These are phyloP conservation scores for Calamus simplicifolius DNA, from an alignment of 176 grass and related monocot species.

Conservation along the genomic window DNA sequence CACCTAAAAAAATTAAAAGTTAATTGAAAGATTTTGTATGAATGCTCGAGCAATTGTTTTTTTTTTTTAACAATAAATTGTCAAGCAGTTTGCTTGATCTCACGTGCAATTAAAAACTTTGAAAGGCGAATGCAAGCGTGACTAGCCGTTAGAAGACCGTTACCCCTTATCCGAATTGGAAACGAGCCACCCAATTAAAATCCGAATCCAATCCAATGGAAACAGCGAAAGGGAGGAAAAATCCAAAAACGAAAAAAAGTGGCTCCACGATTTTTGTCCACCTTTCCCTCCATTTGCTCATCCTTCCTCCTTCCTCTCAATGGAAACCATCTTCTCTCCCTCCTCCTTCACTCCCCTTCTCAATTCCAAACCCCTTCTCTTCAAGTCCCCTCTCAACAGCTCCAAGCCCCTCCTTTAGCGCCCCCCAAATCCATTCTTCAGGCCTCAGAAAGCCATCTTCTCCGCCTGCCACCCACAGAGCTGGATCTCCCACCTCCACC, in stretches of 20 bases:
- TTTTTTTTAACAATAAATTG: too few relatives aligned
- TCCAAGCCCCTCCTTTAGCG: neutral
- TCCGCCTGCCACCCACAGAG: slow-evolving; percentile 7
- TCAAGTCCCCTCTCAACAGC: slow-evolving; percentile 13
- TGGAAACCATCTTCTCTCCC: slow-evolving; percentile 87
- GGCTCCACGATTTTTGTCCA: slow-evolving; percentile 7
- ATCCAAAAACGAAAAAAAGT: slow-evolving; percentile 17
- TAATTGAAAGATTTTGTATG: too few relatives aligned
- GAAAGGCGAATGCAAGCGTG: neutral
- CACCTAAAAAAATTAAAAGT: too few relatives aligned
- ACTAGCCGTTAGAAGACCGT: slow-evolving; percentile 7
- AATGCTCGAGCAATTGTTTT: too few relatives aligned
- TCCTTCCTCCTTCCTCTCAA: slow-evolving; percentile 17
- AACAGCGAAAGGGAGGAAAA: neutral
- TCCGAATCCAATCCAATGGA: slow-evolving; percentile 12
- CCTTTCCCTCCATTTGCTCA: slow-evolving; percentile 20
- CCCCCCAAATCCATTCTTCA: slow-evolving; percentile 29
- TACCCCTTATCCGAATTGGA: slow-evolving; percentile 67
- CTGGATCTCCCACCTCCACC: slow-evolving; percentile 67
- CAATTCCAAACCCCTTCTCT: slow-evolving; percentile 27
- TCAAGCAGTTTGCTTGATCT: too few relatives aligned
- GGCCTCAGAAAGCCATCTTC: slow-evolving; percentile 26
- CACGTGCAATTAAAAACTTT: too few relatives aligned
- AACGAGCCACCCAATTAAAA: slow-evolving; percentile 83
- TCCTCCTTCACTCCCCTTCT: slow-evolving; percentile 42